Base-by-base conservation (phyloP, 2,329 filamentous ascomycete species). In the Aureobasidium sp. region DNA sequence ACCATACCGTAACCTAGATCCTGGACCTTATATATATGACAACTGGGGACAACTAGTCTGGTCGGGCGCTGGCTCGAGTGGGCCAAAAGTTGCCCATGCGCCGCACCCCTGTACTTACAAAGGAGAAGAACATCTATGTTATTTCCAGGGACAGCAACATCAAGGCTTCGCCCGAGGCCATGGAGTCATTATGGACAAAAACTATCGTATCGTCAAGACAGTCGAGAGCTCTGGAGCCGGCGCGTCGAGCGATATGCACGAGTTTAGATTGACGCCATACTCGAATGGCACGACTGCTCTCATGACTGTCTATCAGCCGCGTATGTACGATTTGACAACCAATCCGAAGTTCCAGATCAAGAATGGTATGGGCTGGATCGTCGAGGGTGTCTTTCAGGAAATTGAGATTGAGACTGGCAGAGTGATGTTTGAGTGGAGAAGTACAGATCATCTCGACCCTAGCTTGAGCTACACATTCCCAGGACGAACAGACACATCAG, bases 401-500 rank as follows among this genome's bases (percentile, higher is more conserved):
- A 77, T 87, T 38, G 82, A 88, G 65, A 84, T 87, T 48, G 79
- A 84, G 29, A 88, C 84, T 3, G 86, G 86, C 3, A 78, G 83
- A 47, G 74, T 90, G 4, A 67, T 89, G 15, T 90, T 89, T 68
- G 87, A 90, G 69, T 90, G 87, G 88, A 81, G 80, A 36, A 85
- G 84, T 68, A 75, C 89, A 13, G 85, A 88, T 65, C 84, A 89
- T 72, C 78, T 88, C n/a, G 78, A 81, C 50, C 85, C 84, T 1
- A 78, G 81, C 47, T 81, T 84, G 78, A 78, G 72, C 73, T 76
- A 82, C 75, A 85, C 82, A 42, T 76, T 77, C 65, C 81, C 83
- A 8, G 75, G 74, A 29, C 77, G 79, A 36, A 79, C 77, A 3
- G 78, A 79, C 65, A 79, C 76, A 1, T 77, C 82, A 36, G 84